Conservation (phyloP, 2,329 filamentous ascomycete genomes). For the Ophiostoma pallidulum region DNA sequence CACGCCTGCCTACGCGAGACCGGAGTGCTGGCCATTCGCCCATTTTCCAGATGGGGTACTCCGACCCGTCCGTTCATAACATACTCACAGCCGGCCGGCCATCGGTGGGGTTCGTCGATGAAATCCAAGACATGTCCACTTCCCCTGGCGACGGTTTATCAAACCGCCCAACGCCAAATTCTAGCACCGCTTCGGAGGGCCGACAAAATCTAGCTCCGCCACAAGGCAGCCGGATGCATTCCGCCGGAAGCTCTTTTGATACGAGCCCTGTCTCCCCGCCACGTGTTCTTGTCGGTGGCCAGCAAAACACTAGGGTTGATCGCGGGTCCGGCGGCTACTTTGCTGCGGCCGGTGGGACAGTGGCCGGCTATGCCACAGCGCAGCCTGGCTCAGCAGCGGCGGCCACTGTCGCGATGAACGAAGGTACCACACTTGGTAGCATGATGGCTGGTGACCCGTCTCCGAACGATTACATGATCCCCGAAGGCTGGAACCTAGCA, state of each 20-base stretch:
- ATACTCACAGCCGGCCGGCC: slow-evolving; percentile 3
- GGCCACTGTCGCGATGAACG: not conserved
- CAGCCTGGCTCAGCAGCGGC: slow-evolving; percentile 12
- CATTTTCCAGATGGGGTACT: slow-evolving; percentile 10
- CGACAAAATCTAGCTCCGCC: slow-evolving; percentile 22
- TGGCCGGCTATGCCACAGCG: slow-evolving; percentile 18
- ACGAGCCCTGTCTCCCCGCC: slow-evolving; percentile 39
- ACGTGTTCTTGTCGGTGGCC: slow-evolving; percentile 7
- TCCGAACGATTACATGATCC: slow-evolving; percentile 30
- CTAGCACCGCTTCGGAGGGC: slow-evolving; percentile 40
- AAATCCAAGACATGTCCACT: slow-evolving; percentile 36
- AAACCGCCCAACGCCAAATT: slow-evolving; percentile 51
- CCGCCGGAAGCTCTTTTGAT: slow-evolving; percentile 36
- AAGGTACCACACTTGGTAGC: slow-evolving; percentile 1
- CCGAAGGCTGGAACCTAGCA: slow-evolving; percentile 35
- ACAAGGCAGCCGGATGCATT: slow-evolving; percentile 18
- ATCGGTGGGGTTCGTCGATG: slow-evolving; percentile 29
- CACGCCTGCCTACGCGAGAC: slow-evolving; percentile 26
- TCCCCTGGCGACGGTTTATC: slow-evolving; percentile 43
- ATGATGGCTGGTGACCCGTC: slow-evolving; percentile 24
- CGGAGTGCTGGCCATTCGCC: slow-evolving; percentile 18
- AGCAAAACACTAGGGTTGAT: slow-evolving; percentile 23
- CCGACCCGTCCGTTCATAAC: slow-evolving; percentile 4
- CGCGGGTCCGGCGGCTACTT: slow-evolving; percentile 31
- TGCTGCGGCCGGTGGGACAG: slow-evolving; percentile 17